These are phyloP conservation scores for Ploettnerulaceae sp. DNA, from an alignment of 2,329 filamentous ascomycete species.

Conservation along the genomic window DNA sequence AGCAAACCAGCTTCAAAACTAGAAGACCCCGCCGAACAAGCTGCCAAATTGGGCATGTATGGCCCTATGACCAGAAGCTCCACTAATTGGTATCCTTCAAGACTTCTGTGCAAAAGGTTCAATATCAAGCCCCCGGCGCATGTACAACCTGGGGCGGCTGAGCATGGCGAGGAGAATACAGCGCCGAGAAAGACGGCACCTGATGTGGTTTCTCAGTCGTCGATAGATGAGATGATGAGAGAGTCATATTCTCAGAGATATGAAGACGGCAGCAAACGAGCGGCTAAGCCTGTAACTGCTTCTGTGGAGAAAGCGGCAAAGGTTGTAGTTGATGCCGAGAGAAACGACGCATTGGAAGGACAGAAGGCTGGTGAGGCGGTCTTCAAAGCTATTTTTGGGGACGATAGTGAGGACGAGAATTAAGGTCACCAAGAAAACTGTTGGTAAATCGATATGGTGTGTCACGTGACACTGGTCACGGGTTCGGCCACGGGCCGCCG, in stretches of 20 bases:
- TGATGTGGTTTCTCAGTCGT: constrained; percentile 49
- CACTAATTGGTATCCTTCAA: constrained; percentile 70
- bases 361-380: constrained; percentile 73
- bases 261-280: constrained; percentile 2
- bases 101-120: constrained; percentile 91
- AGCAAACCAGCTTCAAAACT: constrained; percentile 49
- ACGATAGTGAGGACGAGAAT: constrained; percentile 69
- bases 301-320: constrained; percentile 9
- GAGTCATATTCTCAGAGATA: constrained; percentile 36
- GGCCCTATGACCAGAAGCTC: constrained; percentile 75
- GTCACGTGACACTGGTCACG: too few relatives aligned
- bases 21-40: constrained; percentile 76
- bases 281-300: background rate
- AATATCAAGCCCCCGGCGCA: constrained; percentile 75
- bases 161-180: constrained; percentile 29
- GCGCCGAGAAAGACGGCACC: constrained; percentile 25
- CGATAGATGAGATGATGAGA: constrained; percentile 50
- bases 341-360: constrained; percentile 73
- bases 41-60: constrained; percentile 89
- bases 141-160: constrained; percentile 50
- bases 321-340: constrained; percentile 60
- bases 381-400: constrained; percentile 90
- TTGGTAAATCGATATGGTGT: too few relatives aligned
- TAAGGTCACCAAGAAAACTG: too few relatives aligned
- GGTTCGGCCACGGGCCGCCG: too few relatives aligned